These are phyloP conservation scores for Thielaviopsis punctulata DNA, from an alignment of 2,329 filamentous ascomycete species.

Conservation along the genomic window DNA sequence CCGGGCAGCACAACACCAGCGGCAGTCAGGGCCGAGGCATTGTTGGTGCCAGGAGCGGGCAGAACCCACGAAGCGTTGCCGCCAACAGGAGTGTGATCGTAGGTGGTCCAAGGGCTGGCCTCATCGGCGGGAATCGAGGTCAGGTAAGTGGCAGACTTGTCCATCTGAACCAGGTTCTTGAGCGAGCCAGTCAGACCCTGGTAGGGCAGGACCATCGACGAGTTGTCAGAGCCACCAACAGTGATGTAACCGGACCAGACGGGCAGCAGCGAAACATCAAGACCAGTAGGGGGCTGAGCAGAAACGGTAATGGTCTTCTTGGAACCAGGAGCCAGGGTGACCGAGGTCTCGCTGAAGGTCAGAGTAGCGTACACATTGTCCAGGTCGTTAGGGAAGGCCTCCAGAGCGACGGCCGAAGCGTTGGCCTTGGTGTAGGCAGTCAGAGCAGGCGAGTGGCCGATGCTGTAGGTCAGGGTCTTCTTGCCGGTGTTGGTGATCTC, in stretches of 20 bases:
- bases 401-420: conserved; percentile 20
- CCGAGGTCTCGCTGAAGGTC: conserved; percentile 23
- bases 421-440: conserved; percentile 35
- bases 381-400: conserved; percentile 28
- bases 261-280: conserved; percentile 20
- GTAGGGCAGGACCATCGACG: conserved; percentile 23
- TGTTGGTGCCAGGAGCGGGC: conserved; percentile 3
- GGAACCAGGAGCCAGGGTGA: conserved; percentile 21
- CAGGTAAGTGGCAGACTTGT: conserved; percentile 16
- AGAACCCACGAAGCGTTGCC: conserved; percentile 18
- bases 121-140: conserved; percentile 18
- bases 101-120: conserved; percentile 9
- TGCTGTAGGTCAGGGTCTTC: conserved; percentile 30
- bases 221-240: conserved; percentile 22
- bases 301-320: conserved; percentile 17
- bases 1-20: conserved; percentile 18
- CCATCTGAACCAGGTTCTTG: conserved; percentile 21
- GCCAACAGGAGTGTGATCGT: conserved; percentile 18
- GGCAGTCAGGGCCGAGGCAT: not conserved
- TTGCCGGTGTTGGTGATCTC: conserved; percentile 36
- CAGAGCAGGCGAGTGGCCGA: conserved; percentile 32
- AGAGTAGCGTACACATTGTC: conserved; percentile 25
- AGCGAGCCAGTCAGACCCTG: conserved; percentile 20
- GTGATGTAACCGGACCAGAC: conserved; percentile 28
- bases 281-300: conserved; percentile 18